A percentile compares a stretch with the other conserved stretches of the same genome.
These are phyloP conservation scores for Kwoniella pini DNA, from an alignment of 768 basidiomycete genomes.

Conservation along the genomic window DNA sequence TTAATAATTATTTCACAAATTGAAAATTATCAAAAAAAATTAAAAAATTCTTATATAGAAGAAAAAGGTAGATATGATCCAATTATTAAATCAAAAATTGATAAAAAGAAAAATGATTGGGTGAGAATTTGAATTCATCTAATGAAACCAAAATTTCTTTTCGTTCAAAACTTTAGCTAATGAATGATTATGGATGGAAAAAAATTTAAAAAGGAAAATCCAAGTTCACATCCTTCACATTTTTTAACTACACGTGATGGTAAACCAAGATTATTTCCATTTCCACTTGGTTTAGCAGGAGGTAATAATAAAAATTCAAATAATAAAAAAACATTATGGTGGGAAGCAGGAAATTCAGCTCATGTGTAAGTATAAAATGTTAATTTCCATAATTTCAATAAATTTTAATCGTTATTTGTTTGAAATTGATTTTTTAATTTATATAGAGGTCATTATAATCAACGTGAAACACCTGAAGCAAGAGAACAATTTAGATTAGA, in stretches of 20 bases:
- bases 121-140: conserved; percentile 18
- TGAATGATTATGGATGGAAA: too few relatives aligned
- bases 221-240: conserved; percentile 36
- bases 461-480: conserved; percentile 37
- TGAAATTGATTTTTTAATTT: background rate
- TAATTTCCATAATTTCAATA: too few relatives aligned
- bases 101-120: conserved; percentile 30
- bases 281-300: conserved; percentile 44
- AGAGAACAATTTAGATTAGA: conserved; percentile 28
- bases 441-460: conserved; percentile 44
- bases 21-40: conserved; percentile 5
- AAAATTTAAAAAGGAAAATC: conserved; percentile 23
- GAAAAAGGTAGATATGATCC: conserved; percentile 14
- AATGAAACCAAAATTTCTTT: too few relatives aligned
- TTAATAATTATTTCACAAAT: conserved; percentile 21
- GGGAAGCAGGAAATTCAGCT: conserved; percentile 45
- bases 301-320: conserved; percentile 9
- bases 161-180: too few relatives aligned
- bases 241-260: conserved; percentile 46
- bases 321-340: conserved; percentile 43
- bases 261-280: conserved; percentile 48
- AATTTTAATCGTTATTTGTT: too few relatives aligned
- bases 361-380: conserved; percentile 53
- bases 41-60: conserved; percentile 9
- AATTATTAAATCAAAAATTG: conserved; percentile 16